phyloP scores from a whole-genome alignment of 2,329 filamentous ascomycete genomes.

The Aspergillus sp. region DNA sequence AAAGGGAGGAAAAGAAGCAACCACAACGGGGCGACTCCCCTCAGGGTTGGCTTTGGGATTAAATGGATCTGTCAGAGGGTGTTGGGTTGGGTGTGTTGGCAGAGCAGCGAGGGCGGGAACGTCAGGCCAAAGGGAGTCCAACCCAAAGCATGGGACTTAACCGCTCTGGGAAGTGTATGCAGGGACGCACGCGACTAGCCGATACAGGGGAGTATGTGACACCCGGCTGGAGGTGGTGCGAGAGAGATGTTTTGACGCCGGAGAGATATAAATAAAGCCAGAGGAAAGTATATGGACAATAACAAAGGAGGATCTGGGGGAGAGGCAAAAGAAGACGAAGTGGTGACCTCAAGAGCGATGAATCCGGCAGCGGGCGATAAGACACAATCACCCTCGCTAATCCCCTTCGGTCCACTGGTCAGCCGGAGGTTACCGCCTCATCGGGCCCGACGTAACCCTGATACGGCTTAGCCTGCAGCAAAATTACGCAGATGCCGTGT shows the following conservation, averaged over 20 bases:
- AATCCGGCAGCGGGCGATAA: not conserved
- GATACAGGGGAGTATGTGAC: conserved; percentile 1
- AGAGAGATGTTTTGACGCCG: not conserved
- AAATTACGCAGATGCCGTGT: not conserved
- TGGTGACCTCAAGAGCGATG: not conserved
- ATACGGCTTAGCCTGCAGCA: not conserved
- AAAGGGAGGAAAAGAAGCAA: conserved; percentile 6
- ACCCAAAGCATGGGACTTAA: conserved; percentile 17
- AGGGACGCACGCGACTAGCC: conserved; percentile 20
- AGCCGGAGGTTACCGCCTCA: not conserved
- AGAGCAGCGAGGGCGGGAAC: conserved; percentile 10
- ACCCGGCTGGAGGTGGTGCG: not conserved
- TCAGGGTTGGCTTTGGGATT: not conserved
- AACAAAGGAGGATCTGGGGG: not conserved
- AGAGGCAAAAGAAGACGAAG: not conserved
- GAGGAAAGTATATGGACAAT: not conserved
- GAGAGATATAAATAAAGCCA: not conserved
- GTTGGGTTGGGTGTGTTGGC: conserved; percentile 19
- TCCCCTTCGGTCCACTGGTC: not conserved
- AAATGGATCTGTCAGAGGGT: conserved; percentile 11
- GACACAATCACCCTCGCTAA: not conserved
- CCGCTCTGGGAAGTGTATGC: conserved; percentile 14
- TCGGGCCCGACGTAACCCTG: not conserved
- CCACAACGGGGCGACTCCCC: conserved; percentile 5
- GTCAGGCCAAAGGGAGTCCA: conserved; percentile 7